Evolutionary conservation across 495 filamentous ascomycete genomes (phyloP).

Genomic region (Copromyces sp.): DNA sequence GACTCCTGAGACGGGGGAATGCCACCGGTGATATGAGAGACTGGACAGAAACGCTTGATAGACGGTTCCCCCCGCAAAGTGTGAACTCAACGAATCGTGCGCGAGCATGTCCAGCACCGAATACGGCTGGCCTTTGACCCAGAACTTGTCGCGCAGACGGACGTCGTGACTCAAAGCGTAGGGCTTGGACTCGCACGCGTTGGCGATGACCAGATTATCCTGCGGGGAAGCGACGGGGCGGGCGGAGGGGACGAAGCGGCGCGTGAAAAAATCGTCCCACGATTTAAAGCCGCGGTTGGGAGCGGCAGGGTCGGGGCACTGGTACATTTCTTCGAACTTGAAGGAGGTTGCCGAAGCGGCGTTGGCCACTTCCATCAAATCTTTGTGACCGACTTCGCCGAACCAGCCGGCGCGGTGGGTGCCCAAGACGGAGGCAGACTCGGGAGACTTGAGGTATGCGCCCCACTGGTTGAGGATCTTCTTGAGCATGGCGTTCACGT

Average conservation of each 20-base stretch:
- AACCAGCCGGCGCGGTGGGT: conserved; percentile 50
- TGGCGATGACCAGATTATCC: conserved; percentile 47
- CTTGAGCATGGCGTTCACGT: conserved; percentile 59
- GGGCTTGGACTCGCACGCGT: conserved; percentile 55
- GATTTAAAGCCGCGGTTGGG: conserved; percentile 53
- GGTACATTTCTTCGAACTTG: conserved; percentile 43
- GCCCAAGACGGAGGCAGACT: conserved; percentile 49
- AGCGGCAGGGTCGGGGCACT: conserved; percentile 35
- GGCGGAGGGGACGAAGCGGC: conserved; percentile 41
- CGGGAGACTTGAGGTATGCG: conserved; percentile 45
- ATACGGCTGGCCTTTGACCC: conserved; percentile 61
- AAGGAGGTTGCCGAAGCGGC: conserved; percentile 27
- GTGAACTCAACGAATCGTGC: conserved; percentile 34
- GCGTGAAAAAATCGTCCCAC: conserved; percentile 73
- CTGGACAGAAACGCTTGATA: conserved; percentile 61
- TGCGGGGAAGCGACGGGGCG: conserved; percentile 49
- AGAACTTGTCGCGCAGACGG: conserved; percentile 47
- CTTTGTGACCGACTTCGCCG: conserved; percentile 33
- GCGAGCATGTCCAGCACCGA: conserved; percentile 53
- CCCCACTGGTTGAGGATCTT: conserved; percentile 61
- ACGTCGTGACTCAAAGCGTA: conserved; percentile 35
- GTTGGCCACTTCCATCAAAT: conserved; percentile 42
- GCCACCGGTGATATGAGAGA: conserved; percentile 62
- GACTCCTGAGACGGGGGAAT: conserved; percentile 50
- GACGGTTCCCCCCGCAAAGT: conserved; percentile 52